Evolutionary conservation across 148 eudicot species (phyloP).

Genomic region (Camellia granthamiana): DNA sequence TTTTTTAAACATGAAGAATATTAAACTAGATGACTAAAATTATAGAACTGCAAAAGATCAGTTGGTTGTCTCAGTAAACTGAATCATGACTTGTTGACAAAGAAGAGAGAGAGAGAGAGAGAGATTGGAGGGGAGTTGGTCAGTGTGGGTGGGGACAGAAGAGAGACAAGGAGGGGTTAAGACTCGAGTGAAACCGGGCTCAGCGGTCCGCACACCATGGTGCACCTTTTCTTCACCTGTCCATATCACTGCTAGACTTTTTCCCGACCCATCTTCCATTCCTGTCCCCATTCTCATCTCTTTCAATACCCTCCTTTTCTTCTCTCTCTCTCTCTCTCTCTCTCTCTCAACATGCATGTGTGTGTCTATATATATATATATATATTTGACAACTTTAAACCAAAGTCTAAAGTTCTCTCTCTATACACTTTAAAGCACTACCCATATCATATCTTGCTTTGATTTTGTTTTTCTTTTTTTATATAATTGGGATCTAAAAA

Average conservation of each 20-base stretch:
- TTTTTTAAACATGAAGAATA: not conserved
- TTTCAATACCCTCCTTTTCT: slow-evolving; percentile 6
- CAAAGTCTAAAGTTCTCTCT: not conserved
- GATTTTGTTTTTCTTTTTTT: not conserved
- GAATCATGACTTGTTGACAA: not conserved
- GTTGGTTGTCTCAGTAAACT: slow-evolving; percentile 1
- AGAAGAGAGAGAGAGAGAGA: not conserved
- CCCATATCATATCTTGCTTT: slow-evolving; percentile 7
- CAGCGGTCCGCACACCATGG: slow-evolving; percentile 17
- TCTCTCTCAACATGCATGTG: not conserved
- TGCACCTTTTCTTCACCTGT: slow-evolving; percentile 15
- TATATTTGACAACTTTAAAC: not conserved
- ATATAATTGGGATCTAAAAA: not conserved
- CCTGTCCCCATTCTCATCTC: slow-evolving; percentile 11
- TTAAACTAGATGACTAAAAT: not conserved
- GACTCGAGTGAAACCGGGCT: not conserved
- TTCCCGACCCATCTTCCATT: slow-evolving; percentile 29
- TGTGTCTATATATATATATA: not conserved
- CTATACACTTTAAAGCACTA: not conserved
- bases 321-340: not conserved
- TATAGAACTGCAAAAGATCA: not conserved
- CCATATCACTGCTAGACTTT: slow-evolving; percentile 22
- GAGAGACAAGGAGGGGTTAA: not conserved
- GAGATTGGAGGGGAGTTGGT: not conserved
- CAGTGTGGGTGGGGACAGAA: slow-evolving; percentile 1